These are phyloP conservation scores for Pythium insidiosum DNA, from an alignment of 352 stramenopile genomes.

Conservation along the genomic window DNA sequence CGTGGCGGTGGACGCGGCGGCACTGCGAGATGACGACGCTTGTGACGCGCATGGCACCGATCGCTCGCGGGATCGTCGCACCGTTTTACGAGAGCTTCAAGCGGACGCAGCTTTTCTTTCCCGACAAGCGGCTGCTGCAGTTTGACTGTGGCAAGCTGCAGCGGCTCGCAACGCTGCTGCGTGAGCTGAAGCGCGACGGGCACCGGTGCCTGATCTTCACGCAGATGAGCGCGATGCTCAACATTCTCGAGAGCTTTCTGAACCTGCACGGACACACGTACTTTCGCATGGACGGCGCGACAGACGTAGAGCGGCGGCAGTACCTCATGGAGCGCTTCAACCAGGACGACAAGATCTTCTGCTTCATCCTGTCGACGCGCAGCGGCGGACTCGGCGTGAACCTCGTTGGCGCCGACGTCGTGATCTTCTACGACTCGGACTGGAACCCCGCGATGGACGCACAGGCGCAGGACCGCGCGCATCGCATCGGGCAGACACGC, in stretches of 20 bases:
- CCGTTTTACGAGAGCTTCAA: slow-evolving; percentile 59
- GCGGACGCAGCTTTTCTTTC: slow-evolving; percentile 91
- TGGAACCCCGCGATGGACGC: slow-evolving; percentile 93
- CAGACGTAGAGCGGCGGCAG: slow-evolving; percentile 94
- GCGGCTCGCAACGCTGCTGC: slow-evolving; percentile 86
- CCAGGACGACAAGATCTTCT: slow-evolving; percentile 95
- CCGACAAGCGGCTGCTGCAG: slow-evolving; percentile 94
- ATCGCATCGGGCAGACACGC: slow-evolving; percentile 97
- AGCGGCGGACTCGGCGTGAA: slow-evolving; percentile 98
- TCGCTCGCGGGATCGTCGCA: slow-evolving; percentile 26
- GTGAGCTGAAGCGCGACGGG: slow-evolving; percentile 91
- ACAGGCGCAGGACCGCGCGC: slow-evolving; percentile 94
- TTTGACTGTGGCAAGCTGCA: slow-evolving; percentile 96
- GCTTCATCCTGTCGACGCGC: slow-evolving; percentile 98
- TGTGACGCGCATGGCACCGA: slow-evolving; percentile 21
- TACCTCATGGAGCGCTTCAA: slow-evolving; percentile 99
- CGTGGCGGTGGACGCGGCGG: slow-evolving; percentile 24
- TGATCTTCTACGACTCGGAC: too few relatives aligned
- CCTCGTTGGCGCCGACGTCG: slow-evolving; percentile 95
- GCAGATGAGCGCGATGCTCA: slow-evolving; percentile 99
- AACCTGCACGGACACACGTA: slow-evolving; percentile 98
- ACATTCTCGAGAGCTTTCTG: slow-evolving; percentile 98
- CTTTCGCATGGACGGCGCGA: slow-evolving; percentile 96
- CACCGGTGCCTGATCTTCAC: slow-evolving; percentile 96
- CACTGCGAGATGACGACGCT: slow-evolving; percentile 14